Conservation (phyloP, 371 early-diverging fungal genomes). For the Circinella umbellata region DNA sequence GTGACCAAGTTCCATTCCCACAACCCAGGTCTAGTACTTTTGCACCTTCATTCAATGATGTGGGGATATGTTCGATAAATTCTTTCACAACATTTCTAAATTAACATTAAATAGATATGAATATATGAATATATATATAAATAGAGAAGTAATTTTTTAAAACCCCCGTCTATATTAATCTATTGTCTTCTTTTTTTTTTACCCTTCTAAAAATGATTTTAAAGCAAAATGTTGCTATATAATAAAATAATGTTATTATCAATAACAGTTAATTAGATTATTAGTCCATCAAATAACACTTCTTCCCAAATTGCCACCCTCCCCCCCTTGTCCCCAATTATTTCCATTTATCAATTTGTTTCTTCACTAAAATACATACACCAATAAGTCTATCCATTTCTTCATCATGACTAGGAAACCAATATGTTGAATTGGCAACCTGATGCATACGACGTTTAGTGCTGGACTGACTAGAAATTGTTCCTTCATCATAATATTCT, state of each 20-base stretch:
- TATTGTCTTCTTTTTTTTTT: background rate
- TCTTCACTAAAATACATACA: slow-evolving; percentile 23
- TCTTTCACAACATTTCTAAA: slow-evolving; percentile 9
- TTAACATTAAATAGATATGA: background rate
- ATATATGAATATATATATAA: no score
- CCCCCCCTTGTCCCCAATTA: no score
- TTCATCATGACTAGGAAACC: slow-evolving; percentile 50
- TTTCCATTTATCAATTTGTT: background rate
- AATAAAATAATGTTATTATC: no score
- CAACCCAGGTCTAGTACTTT: slow-evolving; percentile 23
- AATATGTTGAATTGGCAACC: slow-evolving; percentile 33
- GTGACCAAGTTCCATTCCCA: slow-evolving; percentile 59
- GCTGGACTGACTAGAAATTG: background rate
- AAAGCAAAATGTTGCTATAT: slow-evolving; percentile 28
- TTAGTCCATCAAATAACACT: background rate
- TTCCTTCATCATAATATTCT: background rate
- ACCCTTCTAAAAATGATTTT: slow-evolving; percentile 26
- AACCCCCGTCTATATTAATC: no score
- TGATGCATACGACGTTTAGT: slow-evolving; percentile 19
- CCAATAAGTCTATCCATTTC: slow-evolving; percentile 43
- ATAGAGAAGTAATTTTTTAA: no score
- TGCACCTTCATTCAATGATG: slow-evolving; percentile 20
- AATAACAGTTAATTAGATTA: background rate
- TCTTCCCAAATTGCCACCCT: no score
- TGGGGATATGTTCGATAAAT: slow-evolving; percentile 5